Evolutionary conservation across 2,329 filamentous ascomycete genomes (phyloP), one percentile per base, ranked within the genome.

Genomic region (Cytospora leucostoma): DNA sequence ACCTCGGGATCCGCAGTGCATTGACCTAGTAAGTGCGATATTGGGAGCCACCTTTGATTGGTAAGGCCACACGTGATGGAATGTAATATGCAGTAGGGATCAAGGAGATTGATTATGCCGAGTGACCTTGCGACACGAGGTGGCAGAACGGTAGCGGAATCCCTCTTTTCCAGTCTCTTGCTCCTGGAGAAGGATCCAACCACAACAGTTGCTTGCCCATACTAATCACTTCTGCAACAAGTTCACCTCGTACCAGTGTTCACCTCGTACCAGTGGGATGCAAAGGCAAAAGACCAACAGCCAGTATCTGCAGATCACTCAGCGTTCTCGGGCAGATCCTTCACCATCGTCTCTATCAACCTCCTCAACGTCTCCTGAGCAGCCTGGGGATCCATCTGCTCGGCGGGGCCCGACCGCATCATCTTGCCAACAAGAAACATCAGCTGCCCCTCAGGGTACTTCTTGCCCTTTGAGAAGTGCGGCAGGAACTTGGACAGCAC

Each of bases 391-490:
- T 85, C 80, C 64, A 86, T 85, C 34, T 81, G 76, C 70, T 84
- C 82, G 52, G 84, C 79, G 3, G 79, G 78, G 0, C 84, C 84
- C 1, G 79, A 69, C 5, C 78, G 76, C 75, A 87, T 81, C 81
- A 87, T 83, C 72, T 81, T 84, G 21, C 84, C 84, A 6, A 87
- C 80, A 2, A 87, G 74, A 67, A 80, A 86, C 83, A 86, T 86
- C 53, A 87, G 77, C 73, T 86, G 87, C 0, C 84, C 84, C 63
- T 82, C 77, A 0, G 84, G 84, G 63, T 81, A 84, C 57, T 75
- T 76, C 47, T 75, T 75, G 12, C 32, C 34, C 1, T 38, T 55
- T 1, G 56, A n/a, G 32, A 55, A 63, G 59, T 77, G 78, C 38
- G 71, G 66, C 44, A 74, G 64, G 65, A 86, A 85, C 67, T 81